Evolutionary conservation across 441 rosid genomes (phyloP).

Genomic region (Aquilaria agallochum): DNA sequence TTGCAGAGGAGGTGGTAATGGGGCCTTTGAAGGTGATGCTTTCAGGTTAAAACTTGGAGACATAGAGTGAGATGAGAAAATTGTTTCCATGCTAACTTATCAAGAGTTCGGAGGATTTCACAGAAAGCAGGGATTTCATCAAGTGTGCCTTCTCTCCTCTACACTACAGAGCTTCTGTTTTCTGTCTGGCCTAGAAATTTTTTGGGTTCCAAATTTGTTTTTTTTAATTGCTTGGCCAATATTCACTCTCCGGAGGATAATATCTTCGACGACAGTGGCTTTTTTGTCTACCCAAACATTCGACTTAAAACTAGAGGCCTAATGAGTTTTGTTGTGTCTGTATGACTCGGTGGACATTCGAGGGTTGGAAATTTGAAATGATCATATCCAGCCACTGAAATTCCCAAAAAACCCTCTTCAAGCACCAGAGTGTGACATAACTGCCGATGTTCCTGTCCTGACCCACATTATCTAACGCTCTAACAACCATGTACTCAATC

Average conservation of each 20-base stretch:
- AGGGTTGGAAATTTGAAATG: not conserved
- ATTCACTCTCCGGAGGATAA: constrained; percentile 42
- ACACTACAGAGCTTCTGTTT: constrained; percentile 8
- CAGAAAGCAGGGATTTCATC: constrained; percentile 7
- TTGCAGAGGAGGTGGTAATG: constrained; percentile 33
- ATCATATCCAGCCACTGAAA: not conserved
- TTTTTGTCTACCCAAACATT: constrained; percentile 17
- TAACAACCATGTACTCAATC: constrained; percentile 33
- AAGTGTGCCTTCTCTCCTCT: not conserved
- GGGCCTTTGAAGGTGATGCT: constrained; percentile 24
- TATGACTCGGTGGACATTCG: not conserved
- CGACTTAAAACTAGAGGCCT: not conserved
- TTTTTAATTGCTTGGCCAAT: constrained; percentile 42
- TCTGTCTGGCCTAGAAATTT: constrained; percentile 19
- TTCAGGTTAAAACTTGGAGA: constrained; percentile 49
- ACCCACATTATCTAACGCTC: constrained; percentile 42
- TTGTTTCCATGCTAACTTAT: constrained; percentile 51
- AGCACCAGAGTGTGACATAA: not conserved
- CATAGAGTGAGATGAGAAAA: constrained; percentile 63
- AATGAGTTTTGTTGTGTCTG: not conserved
- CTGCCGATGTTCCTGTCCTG: constrained; percentile 5
- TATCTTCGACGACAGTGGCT: constrained; percentile 22
- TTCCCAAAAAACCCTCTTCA: not conserved
- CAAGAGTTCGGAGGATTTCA: constrained; percentile 11
- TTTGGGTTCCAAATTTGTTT: constrained; percentile 38